Base-by-base conservation (phyloP, 345 rosid species). In the Rhodamnia rubescens region DNA sequence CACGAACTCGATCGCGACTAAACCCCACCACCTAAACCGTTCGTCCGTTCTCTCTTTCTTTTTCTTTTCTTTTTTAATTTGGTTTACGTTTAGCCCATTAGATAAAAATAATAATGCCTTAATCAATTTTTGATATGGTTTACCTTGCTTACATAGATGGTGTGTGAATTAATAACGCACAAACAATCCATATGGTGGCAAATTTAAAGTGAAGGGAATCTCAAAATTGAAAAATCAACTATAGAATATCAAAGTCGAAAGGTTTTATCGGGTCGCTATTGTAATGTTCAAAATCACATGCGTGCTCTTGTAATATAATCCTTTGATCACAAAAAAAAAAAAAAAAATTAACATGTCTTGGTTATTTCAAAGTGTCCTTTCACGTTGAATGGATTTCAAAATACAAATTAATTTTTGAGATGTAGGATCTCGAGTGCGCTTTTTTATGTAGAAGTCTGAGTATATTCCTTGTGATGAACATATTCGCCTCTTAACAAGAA, bases 191-290 rank as follows among this genome's bases (percentile, higher is more conserved):
- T 57, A 26, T 18, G 55, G 22, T 4, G 0, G 40, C 42, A 15
- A 61, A 61, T 27, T 29, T 61, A 14, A 61, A 61, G 29, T 0
- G 21, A 27, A 0, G 40, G 21, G 27, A 27, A 27, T 12, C 0
- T 11, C 1, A 5, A 58, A 58, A 58, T 61, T 14, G 21, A 61
- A 61, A 27, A 6, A 61, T 61, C 0, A 3, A 1, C 11, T 15
- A 4, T 29, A 0, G 12, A 16, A 15, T 64, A 29, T 64, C 20
- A 29, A 29, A 64, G 8, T 0, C 0, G 5, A 3, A 29, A 8
- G 11, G 16, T 15, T 2, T 64, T 29, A 15, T 1, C 4, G 44
- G 42, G 22, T 64, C 1, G 1, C 4, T 4, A 5, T 7, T 29
- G 22, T 64, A 8, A 0, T 61, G 11, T 11, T 50, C 14, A 4